Conservation (phyloP, 2,329 filamentous ascomycete genomes). For the Talaromyces pinophilus region DNA sequence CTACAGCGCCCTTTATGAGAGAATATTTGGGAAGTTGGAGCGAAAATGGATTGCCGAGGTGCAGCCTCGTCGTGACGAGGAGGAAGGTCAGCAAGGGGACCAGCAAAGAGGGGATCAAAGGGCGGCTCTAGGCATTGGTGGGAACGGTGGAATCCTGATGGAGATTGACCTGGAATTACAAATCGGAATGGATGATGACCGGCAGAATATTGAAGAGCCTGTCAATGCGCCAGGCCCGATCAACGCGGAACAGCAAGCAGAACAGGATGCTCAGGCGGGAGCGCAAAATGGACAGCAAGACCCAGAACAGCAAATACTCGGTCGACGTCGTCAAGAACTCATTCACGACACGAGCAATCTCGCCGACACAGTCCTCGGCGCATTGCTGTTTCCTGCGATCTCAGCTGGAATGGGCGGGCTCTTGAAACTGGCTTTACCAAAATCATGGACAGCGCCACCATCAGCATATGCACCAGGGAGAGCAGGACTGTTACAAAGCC, state of each 20-base stretch:
- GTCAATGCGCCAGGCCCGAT: conserved; percentile 32
- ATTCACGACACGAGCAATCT: conserved; percentile 57
- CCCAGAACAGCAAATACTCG: conserved; percentile 35
- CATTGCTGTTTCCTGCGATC: conserved; percentile 78
- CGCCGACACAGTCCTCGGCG: conserved; percentile 64
- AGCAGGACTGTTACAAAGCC: conserved; percentile 72
- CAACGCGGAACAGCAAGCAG: conserved; percentile 4
- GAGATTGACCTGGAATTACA: conserved; percentile 55
- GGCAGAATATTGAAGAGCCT: conserved; percentile 40
- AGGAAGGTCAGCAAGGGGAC: conserved; percentile 37
- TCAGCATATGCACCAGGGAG: conserved; percentile 44
- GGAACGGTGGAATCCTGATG: conserved; percentile 48
- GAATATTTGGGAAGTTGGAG: conserved; percentile 59
- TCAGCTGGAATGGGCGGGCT: conserved; percentile 77
- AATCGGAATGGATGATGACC: conserved; percentile 48
- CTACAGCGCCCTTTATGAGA: conserved; percentile 65
- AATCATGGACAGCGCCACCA: conserved; percentile 61
- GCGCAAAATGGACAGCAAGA: conserved; percentile 25
- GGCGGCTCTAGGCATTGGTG: conserved; percentile 27
- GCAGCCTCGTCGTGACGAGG: conserved; percentile 52
- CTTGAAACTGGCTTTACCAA: conserved; percentile 68
- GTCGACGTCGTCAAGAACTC: conserved; percentile 50
- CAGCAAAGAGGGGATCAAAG: conserved; percentile 36
- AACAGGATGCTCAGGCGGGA: conserved; percentile 9
- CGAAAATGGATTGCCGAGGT: conserved; percentile 64